Percentiles rank a stretch among this genome's conserved stretches.
Evolutionary conservation across 2,329 filamentous ascomycete genomes (phyloP).

Genomic region (Xylaria sp.): DNA sequence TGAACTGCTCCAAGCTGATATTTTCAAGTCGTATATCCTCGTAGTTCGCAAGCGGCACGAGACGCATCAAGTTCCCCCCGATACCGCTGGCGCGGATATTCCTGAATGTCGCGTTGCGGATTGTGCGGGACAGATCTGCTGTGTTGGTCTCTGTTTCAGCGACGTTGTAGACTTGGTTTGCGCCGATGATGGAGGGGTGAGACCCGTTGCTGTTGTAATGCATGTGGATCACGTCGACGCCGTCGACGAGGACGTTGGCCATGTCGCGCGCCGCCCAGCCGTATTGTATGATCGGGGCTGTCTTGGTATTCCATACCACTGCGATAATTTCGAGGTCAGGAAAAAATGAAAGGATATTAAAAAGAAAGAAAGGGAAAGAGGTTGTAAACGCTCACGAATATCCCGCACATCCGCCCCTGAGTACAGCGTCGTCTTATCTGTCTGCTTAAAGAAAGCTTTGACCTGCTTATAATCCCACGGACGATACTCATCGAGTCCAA

Average conservation of each 20-base stretch:
- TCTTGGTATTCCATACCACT: slow-evolving; percentile 13
- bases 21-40: not conserved
- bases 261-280: slow-evolving; percentile 10
- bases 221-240: slow-evolving; percentile 16
- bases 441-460: slow-evolving; percentile 11
- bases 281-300: slow-evolving; percentile 10
- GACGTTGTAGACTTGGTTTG: not conserved
- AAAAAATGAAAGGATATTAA: not conserved
- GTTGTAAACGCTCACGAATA: not conserved
- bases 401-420: slow-evolving; percentile 4
- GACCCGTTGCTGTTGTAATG: slow-evolving; percentile 20
- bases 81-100: not conserved
- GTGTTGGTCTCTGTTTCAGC: not conserved
- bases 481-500: not conserved
- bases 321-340: not conserved
- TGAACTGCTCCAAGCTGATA: not conserved
- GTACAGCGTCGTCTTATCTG: slow-evolving; percentile 15
- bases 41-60: not conserved
- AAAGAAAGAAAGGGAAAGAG: not conserved
- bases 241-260: slow-evolving; percentile 13
- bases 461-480: slow-evolving; percentile 16
- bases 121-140: not conserved
- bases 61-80: not conserved
- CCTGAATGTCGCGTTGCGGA: not conserved
- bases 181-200: slow-evolving; percentile 14